phyloP scores from a whole-genome alignment of 2,329 filamentous ascomycete species.

The Sporothrix sp. region DNA sequence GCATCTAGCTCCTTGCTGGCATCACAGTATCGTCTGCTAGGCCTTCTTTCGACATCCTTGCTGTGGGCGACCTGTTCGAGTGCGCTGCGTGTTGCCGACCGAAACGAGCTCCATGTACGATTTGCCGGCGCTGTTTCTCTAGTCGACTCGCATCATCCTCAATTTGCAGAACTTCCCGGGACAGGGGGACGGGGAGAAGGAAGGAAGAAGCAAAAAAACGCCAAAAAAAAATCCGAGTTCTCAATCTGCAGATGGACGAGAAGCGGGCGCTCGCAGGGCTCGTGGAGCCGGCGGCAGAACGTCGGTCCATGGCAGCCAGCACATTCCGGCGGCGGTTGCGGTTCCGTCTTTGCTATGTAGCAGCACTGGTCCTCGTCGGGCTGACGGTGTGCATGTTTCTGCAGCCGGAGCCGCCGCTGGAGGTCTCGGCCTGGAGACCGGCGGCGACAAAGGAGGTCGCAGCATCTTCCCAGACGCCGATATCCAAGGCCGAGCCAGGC shows the following conservation, averaged over 20 bases:
- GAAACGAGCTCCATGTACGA: not conserved
- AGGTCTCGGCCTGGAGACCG: not conserved
- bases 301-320: not conserved
- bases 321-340: constrained; percentile 8
- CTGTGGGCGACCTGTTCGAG: too few species aligned
- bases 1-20: not conserved
- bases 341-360: constrained; percentile 6
- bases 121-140: not conserved
- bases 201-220: not conserved
- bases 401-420: constrained; percentile 6
- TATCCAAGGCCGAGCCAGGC: not conserved
- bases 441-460: not conserved
- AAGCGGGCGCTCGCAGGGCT: constrained; percentile 11
- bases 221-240: not conserved
- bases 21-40: not conserved
- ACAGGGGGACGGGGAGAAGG: not conserved
- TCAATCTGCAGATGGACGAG: constrained; percentile 18
- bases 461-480: not conserved
- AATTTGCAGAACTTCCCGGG: not conserved
- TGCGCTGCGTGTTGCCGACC: too few species aligned
- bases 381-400: constrained; percentile 13
- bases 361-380: constrained; percentile 9
- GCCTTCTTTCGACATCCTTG: too few species aligned
- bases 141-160: constrained; percentile 1
- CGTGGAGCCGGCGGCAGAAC: constrained; percentile 1